Evolutionary conservation across 2,329 filamentous ascomycete genomes (phyloP).

Genomic region (Cryphonectria carpinicola): DNA sequence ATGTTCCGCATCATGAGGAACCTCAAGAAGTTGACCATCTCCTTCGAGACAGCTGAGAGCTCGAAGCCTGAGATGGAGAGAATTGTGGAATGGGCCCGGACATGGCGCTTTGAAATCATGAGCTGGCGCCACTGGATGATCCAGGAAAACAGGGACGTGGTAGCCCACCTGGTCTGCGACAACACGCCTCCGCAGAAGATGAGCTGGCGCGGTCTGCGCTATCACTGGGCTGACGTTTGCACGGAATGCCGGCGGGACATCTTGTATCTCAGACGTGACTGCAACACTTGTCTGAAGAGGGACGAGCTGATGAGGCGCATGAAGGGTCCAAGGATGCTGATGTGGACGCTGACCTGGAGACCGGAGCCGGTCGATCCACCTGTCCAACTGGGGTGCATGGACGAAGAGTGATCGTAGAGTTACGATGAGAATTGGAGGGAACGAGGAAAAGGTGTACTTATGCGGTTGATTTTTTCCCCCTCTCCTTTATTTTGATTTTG

Average conservation of each 20-base stretch:
- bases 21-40: conserved; percentile 22
- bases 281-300: neutral
- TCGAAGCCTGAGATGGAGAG: conserved; percentile 16
- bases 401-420: no score
- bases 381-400: no score
- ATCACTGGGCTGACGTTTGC: conserved; percentile 14
- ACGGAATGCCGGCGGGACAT: neutral
- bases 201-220: conserved; percentile 15
- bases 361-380: neutral
- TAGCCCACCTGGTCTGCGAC: conserved; percentile 5
- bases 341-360: conserved; percentile 21
- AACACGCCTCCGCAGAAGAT: conserved; percentile 8
- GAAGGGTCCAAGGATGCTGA: conserved; percentile 11
- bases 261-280: no score
- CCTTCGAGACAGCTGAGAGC: conserved; percentile 23
- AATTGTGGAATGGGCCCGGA: conserved; percentile 21
- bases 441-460: no score
- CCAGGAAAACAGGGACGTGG: neutral
- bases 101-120: conserved; percentile 19
- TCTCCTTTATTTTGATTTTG: no score
- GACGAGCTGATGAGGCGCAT: neutral
- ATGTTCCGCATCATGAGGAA: conserved; percentile 15
- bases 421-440: no score
- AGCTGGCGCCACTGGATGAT: conserved; percentile 18
- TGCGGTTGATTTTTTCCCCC: no score